Evolutionary conservation across 1,284 basidiomycete species (phyloP).

Genomic region (Cryptococcus sp.): DNA sequence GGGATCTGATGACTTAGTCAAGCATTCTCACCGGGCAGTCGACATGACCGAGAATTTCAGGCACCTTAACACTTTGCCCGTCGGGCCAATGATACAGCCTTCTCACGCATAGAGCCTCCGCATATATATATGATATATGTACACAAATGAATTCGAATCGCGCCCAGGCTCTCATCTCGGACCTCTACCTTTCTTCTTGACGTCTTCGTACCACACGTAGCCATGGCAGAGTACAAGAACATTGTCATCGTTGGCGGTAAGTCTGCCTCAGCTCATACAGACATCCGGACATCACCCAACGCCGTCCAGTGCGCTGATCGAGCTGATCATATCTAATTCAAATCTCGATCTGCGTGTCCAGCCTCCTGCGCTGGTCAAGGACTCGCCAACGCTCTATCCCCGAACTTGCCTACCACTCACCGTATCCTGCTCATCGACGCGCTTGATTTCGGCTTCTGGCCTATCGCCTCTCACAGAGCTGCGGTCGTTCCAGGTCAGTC

Average conservation of each 20-base stretch:
- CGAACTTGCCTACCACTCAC: conserved; percentile 47
- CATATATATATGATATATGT: too few species aligned
- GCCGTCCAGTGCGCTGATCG: too few species aligned
- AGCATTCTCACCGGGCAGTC: too few species aligned
- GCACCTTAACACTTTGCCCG: too few species aligned
- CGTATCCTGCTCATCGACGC: conserved; percentile 55
- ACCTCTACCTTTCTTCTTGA: too few species aligned
- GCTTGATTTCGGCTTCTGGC: conserved; percentile 46
- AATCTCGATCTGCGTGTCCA: conserved; percentile 11
- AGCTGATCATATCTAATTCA: not conserved
- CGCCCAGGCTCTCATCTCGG: too few species aligned
- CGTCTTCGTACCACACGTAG: too few species aligned
- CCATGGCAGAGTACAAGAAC: conserved; percentile 32
- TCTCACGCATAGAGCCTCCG: too few species aligned
- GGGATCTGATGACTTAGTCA: too few species aligned
- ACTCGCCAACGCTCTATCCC: conserved; percentile 42
- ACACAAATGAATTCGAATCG: too few species aligned
- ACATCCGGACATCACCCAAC: not conserved
- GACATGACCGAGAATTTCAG: too few species aligned
- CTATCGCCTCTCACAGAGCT: conserved; percentile 50
- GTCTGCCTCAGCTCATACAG: conserved; percentile 2
- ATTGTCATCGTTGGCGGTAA: conserved; percentile 44
- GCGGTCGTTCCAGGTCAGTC: conserved; percentile 51
- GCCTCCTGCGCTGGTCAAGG: conserved; percentile 42
- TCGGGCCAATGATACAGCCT: too few species aligned